phyloP scores from a whole-genome alignment of 78 protist genomes.

The Dictyostelium brefeldianum region DNA sequence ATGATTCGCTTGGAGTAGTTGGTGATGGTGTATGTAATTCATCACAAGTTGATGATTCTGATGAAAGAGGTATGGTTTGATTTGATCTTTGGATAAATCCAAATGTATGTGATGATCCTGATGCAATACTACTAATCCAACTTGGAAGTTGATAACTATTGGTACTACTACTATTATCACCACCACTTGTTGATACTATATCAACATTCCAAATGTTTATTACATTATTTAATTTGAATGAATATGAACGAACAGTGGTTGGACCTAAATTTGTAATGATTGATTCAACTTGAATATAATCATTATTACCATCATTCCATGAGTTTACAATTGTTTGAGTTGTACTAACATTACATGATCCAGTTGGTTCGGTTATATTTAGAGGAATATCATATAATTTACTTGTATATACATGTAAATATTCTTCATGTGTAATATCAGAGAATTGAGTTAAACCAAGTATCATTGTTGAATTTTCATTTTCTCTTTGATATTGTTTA shows the following conservation, averaged over 20 bases:
- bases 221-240: neutral
- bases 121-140: neutral
- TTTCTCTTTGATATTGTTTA: neutral
- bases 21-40: neutral
- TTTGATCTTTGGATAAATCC: neutral
- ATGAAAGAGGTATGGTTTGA: neutral
- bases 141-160: neutral
- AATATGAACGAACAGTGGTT: neutral
- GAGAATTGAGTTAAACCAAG: neutral
- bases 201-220: neutral
- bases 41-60: neutral
- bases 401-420: neutral
- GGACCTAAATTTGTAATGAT: constrained; percentile 15
- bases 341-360: neutral
- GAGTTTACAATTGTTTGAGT: neutral
- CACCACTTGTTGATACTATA: neutral
- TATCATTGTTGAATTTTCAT: neutral
- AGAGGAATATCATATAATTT: neutral
- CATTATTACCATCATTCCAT: neutral
- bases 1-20: neutral
- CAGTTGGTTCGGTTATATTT: neutral
- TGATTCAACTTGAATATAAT: neutral
- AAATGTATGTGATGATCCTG: neutral
- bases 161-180: too few relatives aligned
- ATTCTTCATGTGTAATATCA: neutral